Evolutionary conservation across 2,329 filamentous ascomycete genomes (phyloP), one percentile per base, ranked within the genome.

Genomic region (Epichloe bromicola): DNA sequence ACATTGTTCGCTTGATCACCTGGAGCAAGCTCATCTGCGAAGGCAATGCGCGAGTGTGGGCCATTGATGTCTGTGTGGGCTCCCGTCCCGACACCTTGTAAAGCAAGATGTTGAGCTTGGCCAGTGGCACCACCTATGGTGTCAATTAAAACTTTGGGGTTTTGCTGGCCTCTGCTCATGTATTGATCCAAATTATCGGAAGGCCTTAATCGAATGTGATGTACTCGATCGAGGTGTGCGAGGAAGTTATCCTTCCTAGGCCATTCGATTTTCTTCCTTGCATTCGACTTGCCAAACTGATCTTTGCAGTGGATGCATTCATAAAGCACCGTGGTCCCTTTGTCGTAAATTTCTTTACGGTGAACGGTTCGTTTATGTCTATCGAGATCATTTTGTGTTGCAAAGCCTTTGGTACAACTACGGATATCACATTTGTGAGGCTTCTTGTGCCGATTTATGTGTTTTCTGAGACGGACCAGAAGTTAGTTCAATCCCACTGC

Each of bases 231-330:
- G 44, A 95, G 74, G 62, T 96, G 90, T 37, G 84, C 80, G 54
- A 83, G 83, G 64, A 95, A 95, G 61, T 96, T 96, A 65, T 96
- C 90, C 48, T 83, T 72, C 20, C 90, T 79, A 1, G 85, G 84
- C 87, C 87, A 95, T 37, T 75, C 46, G 5, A 23, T 49, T 23
- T 51, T 69, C 63, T 94, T 95, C 1, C 70, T 53, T 14, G 48
- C 49, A 40, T 59, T 63, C 6, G 54, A 52, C 5, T 53, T 54
- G 44, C 64, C 65, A 15, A 52, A 44, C 0, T 53, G 6, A 15
- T 39, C 30, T 34, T 23, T 38, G 37, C 52, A 54, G 23, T 51
- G 41, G 8, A 34, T 11, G 14, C 60, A 42, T 61, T 52, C 8
- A 37, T 54, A 45, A 63, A 46, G 33, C 12, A 20, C 26, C 5